phyloP scores from a whole-genome alignment of 2,329 filamentous ascomycete genomes.

The Diaporthe destruens region DNA sequence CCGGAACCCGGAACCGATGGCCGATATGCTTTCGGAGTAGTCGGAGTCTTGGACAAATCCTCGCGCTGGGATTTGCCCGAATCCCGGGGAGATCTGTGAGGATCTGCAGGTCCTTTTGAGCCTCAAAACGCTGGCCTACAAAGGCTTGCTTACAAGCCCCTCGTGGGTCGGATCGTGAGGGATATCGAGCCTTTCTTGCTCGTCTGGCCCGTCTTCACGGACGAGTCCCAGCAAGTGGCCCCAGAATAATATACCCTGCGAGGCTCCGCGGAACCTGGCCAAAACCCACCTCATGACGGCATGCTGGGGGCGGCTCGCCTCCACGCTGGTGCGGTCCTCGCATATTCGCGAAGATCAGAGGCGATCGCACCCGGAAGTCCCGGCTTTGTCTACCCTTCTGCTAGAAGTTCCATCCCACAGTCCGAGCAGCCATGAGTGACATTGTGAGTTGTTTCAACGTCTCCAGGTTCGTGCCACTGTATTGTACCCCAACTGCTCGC shows the following conservation, averaged over 20 bases:
- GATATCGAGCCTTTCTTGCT: not conserved
- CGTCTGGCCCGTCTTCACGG: not conserved
- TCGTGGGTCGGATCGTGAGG: conserved; percentile 10
- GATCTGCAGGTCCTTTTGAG: conserved; percentile 18
- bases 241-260: conserved; percentile 17
- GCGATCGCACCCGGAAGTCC: conserved; percentile 15
- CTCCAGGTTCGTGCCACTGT: not conserved
- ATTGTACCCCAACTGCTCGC: not conserved
- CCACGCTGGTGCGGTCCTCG: conserved; percentile 23
- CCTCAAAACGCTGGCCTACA: not conserved
- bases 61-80: conserved; percentile 8
- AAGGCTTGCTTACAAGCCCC: not conserved
- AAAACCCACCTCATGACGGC: conserved; percentile 29
- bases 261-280: conserved; percentile 22
- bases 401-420: not conserved
- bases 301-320: conserved; percentile 3
- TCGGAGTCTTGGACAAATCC: not conserved
- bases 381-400: conserved; percentile 6
- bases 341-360: conserved; percentile 28
- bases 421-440: conserved; percentile 6
- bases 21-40: not conserved
- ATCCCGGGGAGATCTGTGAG: conserved; percentile 5
- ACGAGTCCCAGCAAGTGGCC: not conserved
- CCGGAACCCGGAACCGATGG: conserved; percentile 18
- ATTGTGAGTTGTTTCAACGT: not conserved